Base-by-base conservation (phyloP, 2,329 filamentous ascomycete genomes). In the Gnomoniopsis smithogilvyi region DNA sequence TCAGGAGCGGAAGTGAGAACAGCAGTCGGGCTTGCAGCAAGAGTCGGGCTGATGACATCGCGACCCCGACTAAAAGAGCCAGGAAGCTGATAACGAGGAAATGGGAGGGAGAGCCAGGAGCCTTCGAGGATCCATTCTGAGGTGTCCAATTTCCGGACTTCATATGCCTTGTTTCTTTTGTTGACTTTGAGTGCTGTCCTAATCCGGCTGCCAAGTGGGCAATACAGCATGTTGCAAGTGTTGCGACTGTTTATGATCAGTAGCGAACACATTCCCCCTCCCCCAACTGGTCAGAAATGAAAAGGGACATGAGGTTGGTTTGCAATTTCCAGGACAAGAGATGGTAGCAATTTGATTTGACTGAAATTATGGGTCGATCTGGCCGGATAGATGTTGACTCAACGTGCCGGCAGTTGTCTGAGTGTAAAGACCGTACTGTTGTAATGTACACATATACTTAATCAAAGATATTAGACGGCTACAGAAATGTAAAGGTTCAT, bases 61-160 rank as follows among this genome's bases (percentile, higher is more conserved):
- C 74, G 0, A 83, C 79, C 59, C 80, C 80, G 15, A 30, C 48
- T 11, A 83, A 82, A 69, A 84, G 83, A 71, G 68, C 81, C 63
- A 75, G 80, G n/a, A 80, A 76, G 66, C 63, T 84, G 58, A 74
- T 70, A 2, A 66, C 72, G 3, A 78, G 76, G 67, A 75, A 75
- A 61, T 85, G 81, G 81, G 78, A 81, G 21, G 67, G 62, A 33
- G 63, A 66, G 1, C 57, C 67, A 43, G 73, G 74, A 19, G 72
- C 76, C 15, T 75, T 15, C 11, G 57, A 79, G 17, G 77, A 77
- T 47, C 17, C 73, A 41, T 73, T 74, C 64, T 76, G 64, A 70
- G 17, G 15, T 3, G n/a, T 14, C 45, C 4, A 4, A 22, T 3
- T 22, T 30, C 33, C 8, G 3, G 17, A 8, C 6, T 26, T 48